Conservation (phyloP, 805 yeast genomes). For the Metschnikowia matae region DNA sequence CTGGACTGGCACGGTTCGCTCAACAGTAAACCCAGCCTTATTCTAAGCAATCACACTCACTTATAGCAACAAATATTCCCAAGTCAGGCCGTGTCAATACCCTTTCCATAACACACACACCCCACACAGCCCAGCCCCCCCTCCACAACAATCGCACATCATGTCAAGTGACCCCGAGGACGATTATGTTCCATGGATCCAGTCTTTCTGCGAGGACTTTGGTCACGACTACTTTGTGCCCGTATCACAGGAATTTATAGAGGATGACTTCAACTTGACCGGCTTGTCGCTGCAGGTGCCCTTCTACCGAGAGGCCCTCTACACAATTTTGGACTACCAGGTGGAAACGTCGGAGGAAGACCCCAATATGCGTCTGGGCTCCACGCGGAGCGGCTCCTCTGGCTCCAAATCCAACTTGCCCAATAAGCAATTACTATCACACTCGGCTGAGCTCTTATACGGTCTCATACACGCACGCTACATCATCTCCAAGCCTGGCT, state of each 20-base stretch:
- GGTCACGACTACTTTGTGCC: conserved; percentile 92
- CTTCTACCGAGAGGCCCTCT: conserved; percentile 86
- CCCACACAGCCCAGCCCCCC: background rate
- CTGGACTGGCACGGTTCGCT: background rate
- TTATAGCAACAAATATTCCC: background rate
- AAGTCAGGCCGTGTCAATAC: too few relatives aligned
- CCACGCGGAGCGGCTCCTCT: background rate
- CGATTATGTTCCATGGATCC: conserved; percentile 75
- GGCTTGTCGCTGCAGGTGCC: conserved; percentile 85
- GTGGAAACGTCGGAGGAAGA: conserved; percentile 42
- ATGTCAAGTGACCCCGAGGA: conserved; percentile 46
- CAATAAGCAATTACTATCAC: conserved; percentile 73
- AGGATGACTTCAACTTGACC: conserved; percentile 93
- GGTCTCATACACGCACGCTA: conserved; percentile 93
- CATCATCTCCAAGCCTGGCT: conserved; percentile 83
- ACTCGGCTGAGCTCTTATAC: conserved; percentile 86
- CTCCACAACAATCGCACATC: background rate
- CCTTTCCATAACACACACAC: background rate
- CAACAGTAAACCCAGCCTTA: background rate
- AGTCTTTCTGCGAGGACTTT: conserved; percentile 69
- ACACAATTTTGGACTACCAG: conserved; percentile 84
- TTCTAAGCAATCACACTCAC: background rate
- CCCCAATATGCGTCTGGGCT: conserved; percentile 7
- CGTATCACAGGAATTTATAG: conserved; percentile 87
- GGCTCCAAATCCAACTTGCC: conserved; percentile 50